Percentiles rank a stretch among this genome's conserved stretches.
Conservation (phyloP, 2,329 filamentous ascomycete species). For the Ascochyta pisi region DNA sequence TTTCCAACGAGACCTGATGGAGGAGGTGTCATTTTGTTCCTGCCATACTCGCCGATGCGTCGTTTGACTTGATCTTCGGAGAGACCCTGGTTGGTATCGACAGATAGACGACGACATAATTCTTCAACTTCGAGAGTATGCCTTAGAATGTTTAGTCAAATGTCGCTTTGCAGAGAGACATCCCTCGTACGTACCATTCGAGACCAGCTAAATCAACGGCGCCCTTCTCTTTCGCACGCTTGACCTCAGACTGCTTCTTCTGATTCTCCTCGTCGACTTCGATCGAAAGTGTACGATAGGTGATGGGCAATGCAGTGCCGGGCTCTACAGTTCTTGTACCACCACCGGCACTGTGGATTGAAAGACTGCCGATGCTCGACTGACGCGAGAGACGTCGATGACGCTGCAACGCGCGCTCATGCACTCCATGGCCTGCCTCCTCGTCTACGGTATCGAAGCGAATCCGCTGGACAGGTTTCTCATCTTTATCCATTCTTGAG, state of each 20-base stretch:
- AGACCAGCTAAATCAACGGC: constrained; percentile 58
- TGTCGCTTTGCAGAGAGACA: neutral
- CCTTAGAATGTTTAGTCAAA: constrained; percentile 31
- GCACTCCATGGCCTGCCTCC: constrained; percentile 39
- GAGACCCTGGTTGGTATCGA: constrained; percentile 65
- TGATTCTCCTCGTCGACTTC: constrained; percentile 48
- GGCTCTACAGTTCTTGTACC: constrained; percentile 50
- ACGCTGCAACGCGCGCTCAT: constrained; percentile 28
- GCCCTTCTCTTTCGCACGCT: constrained; percentile 44
- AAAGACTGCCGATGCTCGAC: constrained; percentile 48
- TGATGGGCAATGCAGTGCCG: constrained; percentile 52
- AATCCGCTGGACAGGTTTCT: constrained; percentile 27
- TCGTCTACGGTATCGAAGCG: constrained; percentile 40
- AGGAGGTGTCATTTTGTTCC: constrained; percentile 70
- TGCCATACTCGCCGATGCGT: constrained; percentile 66
- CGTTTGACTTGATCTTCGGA: constrained; percentile 64
- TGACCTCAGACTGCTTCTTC: constrained; percentile 36
- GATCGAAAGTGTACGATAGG: constrained; percentile 55
- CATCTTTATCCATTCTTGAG: constrained; percentile 37
- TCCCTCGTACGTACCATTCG: constrained; percentile 57
- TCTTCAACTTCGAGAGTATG: constrained; percentile 67
- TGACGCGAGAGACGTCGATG: constrained; percentile 28
- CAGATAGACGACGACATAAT: constrained; percentile 65
- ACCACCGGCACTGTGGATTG: constrained; percentile 44
- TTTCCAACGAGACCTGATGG: constrained; percentile 66